Base-by-base conservation (phyloP, 352 stramenopile species). In the Nothophytophthora sp. region DNA sequence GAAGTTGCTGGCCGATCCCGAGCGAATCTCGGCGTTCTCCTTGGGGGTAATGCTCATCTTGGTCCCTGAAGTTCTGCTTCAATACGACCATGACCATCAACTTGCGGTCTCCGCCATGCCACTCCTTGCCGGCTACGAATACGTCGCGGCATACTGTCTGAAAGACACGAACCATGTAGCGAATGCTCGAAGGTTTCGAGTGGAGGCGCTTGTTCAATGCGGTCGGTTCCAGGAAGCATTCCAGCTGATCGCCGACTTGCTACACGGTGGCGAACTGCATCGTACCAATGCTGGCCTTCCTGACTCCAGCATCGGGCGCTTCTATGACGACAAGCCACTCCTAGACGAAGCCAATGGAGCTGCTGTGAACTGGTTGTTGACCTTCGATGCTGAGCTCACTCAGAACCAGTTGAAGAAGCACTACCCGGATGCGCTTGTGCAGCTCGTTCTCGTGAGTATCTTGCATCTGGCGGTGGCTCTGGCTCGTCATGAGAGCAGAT, bases 221-320 rank as follows among this genome's bases (percentile, higher is more conserved):
- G 78, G 75, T 13, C 70, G 76, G 5, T 76, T 82, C 28, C 57
- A 76, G 7, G 72, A 90, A 52, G 78, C 74, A 3, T 63, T 86
- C 11, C 50, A 56, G 13, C 32, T 69, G 8, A n/a, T 87, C 4
- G 54, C 50, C 4, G 13, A 33, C 2, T 30, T 90, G 8, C 12
- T 88, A 15, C 40, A 35, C 44, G 44, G 36, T 50, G 50, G 40
- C 9, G 15, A 42, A 15, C 66, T 48, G 4, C 50, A 72, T 20
- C 33, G 25, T 24, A 61, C 18, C 38, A 61, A n/a, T 29, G 63
- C 2, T 25, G 42, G 37, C 4, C 22, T 16, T 10, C 38, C 46
- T 2, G 38, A 50, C 8, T 1, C 37, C 16, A 48, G 60, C 2
- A 22, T 24, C 34, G 36, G 55, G 8, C 6, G 37, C 4, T 79